phyloP scores from a whole-genome alignment of 2,329 filamentous ascomycete species.

The Thelonectria blattea region DNA sequence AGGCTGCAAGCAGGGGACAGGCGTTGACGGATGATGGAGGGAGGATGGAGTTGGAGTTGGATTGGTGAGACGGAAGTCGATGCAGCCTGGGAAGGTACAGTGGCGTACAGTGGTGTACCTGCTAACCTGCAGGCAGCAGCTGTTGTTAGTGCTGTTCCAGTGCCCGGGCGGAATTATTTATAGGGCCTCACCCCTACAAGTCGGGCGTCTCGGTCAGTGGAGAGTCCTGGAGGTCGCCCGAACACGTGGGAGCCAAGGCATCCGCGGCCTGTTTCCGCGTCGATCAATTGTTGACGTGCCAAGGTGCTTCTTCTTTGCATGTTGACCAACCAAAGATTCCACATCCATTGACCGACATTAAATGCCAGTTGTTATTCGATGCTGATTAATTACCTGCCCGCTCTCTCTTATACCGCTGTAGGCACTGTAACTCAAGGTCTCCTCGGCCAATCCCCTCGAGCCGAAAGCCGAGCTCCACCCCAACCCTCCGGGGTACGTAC shows the following conservation, averaged over 20 bases:
- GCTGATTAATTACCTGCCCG: no score
- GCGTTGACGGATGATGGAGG: background rate
- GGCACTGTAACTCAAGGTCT: background rate
- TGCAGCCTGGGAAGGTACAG: no score
- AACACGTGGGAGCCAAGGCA: background rate
- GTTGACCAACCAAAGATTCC: no score
- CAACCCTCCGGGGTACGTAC: background rate
- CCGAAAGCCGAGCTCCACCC: conserved; percentile 20
- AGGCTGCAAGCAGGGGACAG: background rate
- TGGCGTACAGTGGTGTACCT: no score
- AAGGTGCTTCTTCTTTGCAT: no score
- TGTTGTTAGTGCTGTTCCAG: no score
- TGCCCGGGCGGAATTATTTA: no score
- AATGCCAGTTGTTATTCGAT: no score
- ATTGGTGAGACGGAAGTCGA: no score
- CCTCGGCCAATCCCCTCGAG: conserved; percentile 12
- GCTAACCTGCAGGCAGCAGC: no score
- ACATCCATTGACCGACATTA: no score
- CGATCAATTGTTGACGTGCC: background rate
- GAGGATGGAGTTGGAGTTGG: background rate
- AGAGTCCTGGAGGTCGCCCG: background rate
- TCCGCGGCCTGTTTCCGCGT: conserved; percentile 4
- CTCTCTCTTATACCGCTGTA: no score
- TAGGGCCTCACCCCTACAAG: background rate
- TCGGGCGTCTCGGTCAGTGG: conserved; percentile 4